phyloP scores from a whole-genome alignment of 1,284 basidiomycete genomes.

The Papiliotrema fonsecae region DNA sequence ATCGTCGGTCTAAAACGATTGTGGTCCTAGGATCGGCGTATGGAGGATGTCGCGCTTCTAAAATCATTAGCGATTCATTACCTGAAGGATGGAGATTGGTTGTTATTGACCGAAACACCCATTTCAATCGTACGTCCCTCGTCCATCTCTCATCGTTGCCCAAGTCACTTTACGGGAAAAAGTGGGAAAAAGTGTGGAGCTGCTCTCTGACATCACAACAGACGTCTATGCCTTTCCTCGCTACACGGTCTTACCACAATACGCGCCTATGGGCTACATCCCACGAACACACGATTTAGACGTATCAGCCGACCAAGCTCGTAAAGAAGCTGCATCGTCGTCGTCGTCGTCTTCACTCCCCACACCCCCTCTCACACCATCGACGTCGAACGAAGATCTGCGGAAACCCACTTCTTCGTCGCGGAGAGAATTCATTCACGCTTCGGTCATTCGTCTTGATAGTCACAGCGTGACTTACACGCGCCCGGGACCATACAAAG shows the following conservation, averaged over 20 bases:
- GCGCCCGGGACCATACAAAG: slow-evolving; percentile 8
- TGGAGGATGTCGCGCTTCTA: slow-evolving; percentile 55
- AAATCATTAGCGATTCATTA: slow-evolving; percentile 56
- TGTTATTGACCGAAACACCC: slow-evolving; percentile 65
- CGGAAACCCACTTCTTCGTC: slow-evolving; percentile 23
- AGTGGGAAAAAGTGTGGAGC: not conserved
- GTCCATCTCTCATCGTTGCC: not conserved
- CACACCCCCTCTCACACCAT: slow-evolving; percentile 20
- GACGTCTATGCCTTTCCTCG: slow-evolving; percentile 53
- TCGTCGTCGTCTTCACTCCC: slow-evolving; percentile 1
- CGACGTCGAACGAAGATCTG: slow-evolving; percentile 4
- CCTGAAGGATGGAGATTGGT: slow-evolving; percentile 61
- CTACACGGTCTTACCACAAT: slow-evolving; percentile 47
- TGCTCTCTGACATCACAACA: slow-evolving; percentile 8
- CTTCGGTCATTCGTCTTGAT: slow-evolving; percentile 52
- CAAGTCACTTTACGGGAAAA: not conserved
- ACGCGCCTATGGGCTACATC: slow-evolving; percentile 57
- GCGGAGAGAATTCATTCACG: slow-evolving; percentile 48
- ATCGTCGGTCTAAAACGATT: slow-evolving; percentile 53
- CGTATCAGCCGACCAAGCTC: not conserved
- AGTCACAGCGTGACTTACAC: slow-evolving; percentile 52
- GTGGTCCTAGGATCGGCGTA: slow-evolving; percentile 60
- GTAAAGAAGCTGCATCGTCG: not conserved
- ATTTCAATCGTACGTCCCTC: slow-evolving; percentile 31
- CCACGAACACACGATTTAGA: slow-evolving; percentile 57